Conservation (phyloP, 73 alveolate genomes). For the Paramecium biaurelia region DNA sequence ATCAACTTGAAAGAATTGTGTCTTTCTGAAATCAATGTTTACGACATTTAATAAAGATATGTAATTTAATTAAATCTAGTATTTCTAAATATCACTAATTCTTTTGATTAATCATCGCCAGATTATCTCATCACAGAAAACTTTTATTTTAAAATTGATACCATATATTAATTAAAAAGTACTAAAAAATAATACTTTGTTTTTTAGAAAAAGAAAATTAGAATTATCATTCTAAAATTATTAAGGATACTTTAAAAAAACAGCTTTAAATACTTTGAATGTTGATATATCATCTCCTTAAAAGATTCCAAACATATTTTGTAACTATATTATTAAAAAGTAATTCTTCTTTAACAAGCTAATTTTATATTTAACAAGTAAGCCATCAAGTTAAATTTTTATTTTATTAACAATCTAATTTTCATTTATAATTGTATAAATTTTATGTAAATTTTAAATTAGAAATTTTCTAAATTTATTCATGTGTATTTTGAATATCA, state of each 20-base stretch:
- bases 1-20: background rate
- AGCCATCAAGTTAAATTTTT: background rate
- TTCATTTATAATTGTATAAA: no score
- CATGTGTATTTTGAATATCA: no score
- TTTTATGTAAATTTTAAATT: no score
- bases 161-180: background rate
- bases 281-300: no score
- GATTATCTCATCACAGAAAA: background rate
- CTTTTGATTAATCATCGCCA: background rate
- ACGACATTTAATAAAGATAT: background rate
- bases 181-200: background rate
- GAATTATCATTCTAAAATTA: background rate
- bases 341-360: background rate
- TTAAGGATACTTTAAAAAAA: no score
- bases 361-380: no score
- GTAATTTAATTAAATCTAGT: background rate
- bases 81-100: background rate
- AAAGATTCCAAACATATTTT: no score
- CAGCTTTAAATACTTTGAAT: no score
- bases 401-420: background rate
- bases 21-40: background rate
- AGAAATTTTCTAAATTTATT: no score
- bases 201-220: no score
- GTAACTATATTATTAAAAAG: background rate
- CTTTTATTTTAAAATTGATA: background rate